Evolutionary conservation across 129 eudicot species (phyloP).

Genomic region (Oenanthe sinensis): DNA sequence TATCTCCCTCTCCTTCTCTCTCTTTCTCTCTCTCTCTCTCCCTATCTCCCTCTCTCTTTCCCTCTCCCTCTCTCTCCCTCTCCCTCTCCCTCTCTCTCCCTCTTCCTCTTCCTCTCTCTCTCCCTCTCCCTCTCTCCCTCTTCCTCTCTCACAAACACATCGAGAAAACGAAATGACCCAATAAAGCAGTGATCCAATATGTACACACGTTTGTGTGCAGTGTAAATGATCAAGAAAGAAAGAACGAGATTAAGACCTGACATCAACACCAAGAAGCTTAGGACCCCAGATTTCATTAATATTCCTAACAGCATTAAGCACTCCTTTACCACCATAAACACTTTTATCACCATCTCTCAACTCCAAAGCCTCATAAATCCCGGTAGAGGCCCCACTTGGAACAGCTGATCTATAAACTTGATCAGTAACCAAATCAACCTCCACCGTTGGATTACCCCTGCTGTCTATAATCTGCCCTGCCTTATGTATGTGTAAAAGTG

Average conservation of each 20-base stretch:
- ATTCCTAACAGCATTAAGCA: conserved; percentile 71
- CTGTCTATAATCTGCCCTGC: conserved; percentile 97
- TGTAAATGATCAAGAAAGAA: not conserved
- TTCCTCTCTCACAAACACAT: not conserved
- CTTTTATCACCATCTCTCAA: conserved; percentile 85
- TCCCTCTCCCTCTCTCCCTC: no score
- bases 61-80: no score
- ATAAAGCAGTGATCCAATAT: not conserved
- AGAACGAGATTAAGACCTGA: conserved; percentile 36
- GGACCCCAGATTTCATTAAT: conserved; percentile 73
- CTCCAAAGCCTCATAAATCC: conserved; percentile 96
- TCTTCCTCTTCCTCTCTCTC: no score
- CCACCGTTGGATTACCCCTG: conserved; percentile 87
- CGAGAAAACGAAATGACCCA: not conserved
- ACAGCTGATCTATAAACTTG: conserved; percentile 78
- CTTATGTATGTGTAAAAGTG: no score
- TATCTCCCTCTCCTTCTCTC: no score
- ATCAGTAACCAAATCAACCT: conserved; percentile 74
- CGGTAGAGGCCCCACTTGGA: conserved; percentile 97
- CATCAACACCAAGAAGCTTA: conserved; percentile 73
- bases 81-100: no score
- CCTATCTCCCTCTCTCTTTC: not conserved
- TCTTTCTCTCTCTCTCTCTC: no score
- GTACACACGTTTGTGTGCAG: no score
- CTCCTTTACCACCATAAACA: conserved; percentile 92